Percentiles rank a stretch among this genome's conserved stretches.
These are phyloP conservation scores for Celoporthe dispersa DNA, from an alignment of 2,329 filamentous ascomycete genomes.

Conservation along the genomic window DNA sequence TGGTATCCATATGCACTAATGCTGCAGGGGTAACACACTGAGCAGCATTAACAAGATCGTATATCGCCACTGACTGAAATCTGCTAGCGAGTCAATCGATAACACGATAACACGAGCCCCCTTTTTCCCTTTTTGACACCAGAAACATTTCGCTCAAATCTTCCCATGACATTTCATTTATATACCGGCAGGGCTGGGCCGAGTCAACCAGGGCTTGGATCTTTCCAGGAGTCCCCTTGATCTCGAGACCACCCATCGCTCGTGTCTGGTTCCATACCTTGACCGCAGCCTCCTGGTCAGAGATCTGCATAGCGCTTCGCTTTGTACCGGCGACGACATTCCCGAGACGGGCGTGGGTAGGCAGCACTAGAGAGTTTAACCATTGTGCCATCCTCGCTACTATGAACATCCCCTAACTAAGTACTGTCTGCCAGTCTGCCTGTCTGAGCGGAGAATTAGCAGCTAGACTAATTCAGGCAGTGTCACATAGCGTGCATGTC, in stretches of 20 bases:
- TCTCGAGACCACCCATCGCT: not conserved
- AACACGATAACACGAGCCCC: conserved; percentile 14
- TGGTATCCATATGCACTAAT: not conserved
- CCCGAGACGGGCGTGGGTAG: not conserved
- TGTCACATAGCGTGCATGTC: not conserved
- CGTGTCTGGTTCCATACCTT: not conserved
- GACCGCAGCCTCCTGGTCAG: not conserved
- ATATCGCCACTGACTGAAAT: no score
- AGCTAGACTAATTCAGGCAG: not conserved
- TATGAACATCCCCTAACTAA: not conserved
- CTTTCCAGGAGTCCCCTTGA: not conserved
- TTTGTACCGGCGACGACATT: not conserved
- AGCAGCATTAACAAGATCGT: not conserved
- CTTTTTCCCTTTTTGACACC: not conserved
- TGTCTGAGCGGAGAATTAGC: not conserved
- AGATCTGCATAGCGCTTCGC: not conserved
- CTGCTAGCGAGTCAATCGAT: conserved; percentile 2
- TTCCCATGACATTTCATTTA: conserved; percentile 2
- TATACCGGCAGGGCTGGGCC: conserved; percentile 5
- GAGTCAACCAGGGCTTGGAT: not conserved
- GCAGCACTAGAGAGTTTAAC: not conserved
- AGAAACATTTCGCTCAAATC: conserved; percentile 9
- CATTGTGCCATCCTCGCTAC: not conserved
- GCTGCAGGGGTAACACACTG: not conserved
- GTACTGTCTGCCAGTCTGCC: no score